phyloP scores from a whole-genome alignment of 1,284 basidiomycete species.

The Sporisorium graminicola region DNA sequence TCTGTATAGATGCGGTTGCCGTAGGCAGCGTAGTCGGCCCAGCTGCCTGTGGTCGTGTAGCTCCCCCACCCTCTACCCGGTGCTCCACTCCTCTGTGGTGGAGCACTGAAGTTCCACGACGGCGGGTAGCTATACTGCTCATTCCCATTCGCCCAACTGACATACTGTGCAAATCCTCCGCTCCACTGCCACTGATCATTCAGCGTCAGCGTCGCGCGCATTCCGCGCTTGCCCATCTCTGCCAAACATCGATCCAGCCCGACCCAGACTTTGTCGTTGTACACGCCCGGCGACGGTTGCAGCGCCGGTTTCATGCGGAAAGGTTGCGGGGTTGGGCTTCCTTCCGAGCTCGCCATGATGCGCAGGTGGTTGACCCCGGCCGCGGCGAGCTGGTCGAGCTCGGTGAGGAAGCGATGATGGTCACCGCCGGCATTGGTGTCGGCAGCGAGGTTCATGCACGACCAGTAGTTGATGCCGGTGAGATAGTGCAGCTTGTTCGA shows the following conservation, averaged over 20 bases:
- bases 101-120: slow-evolving; percentile 39
- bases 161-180: slow-evolving; percentile 41
- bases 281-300: slow-evolving; percentile 22
- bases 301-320: slow-evolving; percentile 36
- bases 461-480: slow-evolving; percentile 39
- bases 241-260: slow-evolving; percentile 52
- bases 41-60: slow-evolving; percentile 44
- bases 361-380: slow-evolving; percentile 55
- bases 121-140: slow-evolving; percentile 51
- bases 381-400: slow-evolving; percentile 50
- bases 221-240: slow-evolving; percentile 49
- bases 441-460: slow-evolving; percentile 57
- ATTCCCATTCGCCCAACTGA: slow-evolving; percentile 47
- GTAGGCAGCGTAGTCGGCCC: slow-evolving; percentile 26
- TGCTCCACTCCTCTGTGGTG: slow-evolving; percentile 35
- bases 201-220: slow-evolving; percentile 53
- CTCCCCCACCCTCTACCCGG: slow-evolving; percentile 47
- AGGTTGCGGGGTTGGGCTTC: slow-evolving; percentile 13
- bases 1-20: slow-evolving; percentile 50
- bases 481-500: slow-evolving; percentile 9
- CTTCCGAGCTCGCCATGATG: slow-evolving; percentile 49
- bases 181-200: slow-evolving; percentile 48
- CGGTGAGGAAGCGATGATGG: slow-evolving; percentile 35
- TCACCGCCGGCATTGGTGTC: slow-evolving; percentile 37
- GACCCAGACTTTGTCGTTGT: slow-evolving; percentile 49